Percentiles rank a stretch among this genome's conserved stretches.
Evolutionary conservation across 2,329 filamentous ascomycete species (phyloP).

Genomic region (Ophiocordyceps unilateralis): DNA sequence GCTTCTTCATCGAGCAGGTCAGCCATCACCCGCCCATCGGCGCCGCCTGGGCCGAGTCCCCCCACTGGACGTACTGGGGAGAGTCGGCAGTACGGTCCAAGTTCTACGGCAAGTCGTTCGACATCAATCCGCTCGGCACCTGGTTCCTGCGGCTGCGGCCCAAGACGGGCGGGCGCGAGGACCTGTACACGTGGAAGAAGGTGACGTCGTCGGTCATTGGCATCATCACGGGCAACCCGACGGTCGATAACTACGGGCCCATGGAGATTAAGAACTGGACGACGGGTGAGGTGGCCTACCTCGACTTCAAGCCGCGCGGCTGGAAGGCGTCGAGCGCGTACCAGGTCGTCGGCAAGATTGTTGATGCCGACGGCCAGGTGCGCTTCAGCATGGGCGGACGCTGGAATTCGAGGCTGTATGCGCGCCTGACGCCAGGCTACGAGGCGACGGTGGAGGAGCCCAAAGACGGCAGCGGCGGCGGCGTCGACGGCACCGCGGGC

Average conservation of each 20-base stretch:
- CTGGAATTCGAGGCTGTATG: conserved; percentile 97
- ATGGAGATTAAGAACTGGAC: conserved; percentile 98
- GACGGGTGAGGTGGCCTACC: conserved; percentile 72
- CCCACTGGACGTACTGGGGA: conserved; percentile 94
- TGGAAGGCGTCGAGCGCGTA: conserved; percentile 93
- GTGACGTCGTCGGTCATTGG: conserved; percentile 94
- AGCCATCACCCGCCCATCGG: conserved; percentile 93
- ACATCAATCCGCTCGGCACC: conserved; percentile 88
- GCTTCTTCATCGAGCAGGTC: conserved; percentile 97
- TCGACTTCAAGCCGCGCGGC: conserved; percentile 89
- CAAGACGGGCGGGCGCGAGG: conserved; percentile 54
- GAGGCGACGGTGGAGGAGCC: conserved; percentile 54
- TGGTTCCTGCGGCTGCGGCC: conserved; percentile 88
- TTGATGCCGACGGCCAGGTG: conserved; percentile 62
- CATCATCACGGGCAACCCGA: conserved; percentile 91
- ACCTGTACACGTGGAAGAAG: conserved; percentile 98
- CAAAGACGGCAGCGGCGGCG: conserved; percentile 15
- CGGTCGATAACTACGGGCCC: conserved; percentile 91
- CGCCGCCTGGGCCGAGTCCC: conserved; percentile 79
- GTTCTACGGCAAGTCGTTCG: conserved; percentile 94
- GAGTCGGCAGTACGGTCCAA: conserved; percentile 92
- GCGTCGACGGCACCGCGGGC: conserved; percentile 30
- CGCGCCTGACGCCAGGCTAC: conserved; percentile 78
- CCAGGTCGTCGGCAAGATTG: conserved; percentile 71
- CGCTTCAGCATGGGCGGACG: conserved; percentile 81